These are phyloP conservation scores for Tuber borchii DNA, from an alignment of 495 filamentous ascomycete species.

Conservation along the genomic window DNA sequence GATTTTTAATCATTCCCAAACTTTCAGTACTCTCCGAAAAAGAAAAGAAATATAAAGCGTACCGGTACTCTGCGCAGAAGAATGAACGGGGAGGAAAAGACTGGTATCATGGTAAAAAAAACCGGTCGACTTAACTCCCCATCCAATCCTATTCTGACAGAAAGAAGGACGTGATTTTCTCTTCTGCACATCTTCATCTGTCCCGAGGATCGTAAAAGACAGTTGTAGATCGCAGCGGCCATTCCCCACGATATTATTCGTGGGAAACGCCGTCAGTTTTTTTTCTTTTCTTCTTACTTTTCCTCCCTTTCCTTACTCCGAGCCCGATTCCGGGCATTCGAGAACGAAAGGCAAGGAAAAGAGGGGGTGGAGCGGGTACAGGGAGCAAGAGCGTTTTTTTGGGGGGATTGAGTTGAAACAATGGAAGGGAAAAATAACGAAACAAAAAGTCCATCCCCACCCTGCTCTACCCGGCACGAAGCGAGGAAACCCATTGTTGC, in stretches of 20 bases:
- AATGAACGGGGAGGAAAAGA: conserved; percentile 21
- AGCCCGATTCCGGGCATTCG: neutral
- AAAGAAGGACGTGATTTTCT: neutral
- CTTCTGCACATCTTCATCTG: conserved; percentile 28
- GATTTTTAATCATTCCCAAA: conserved; percentile 5
- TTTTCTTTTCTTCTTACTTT: neutral
- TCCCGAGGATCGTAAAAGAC: conserved; percentile 37
- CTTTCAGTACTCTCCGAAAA: neutral
- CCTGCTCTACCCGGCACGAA: conserved; percentile 6
- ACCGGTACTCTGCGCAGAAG: conserved; percentile 8
- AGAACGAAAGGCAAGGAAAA: neutral
- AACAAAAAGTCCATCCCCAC: neutral
- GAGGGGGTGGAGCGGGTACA: neutral
- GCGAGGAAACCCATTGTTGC: conserved; percentile 8
- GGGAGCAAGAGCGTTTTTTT: neutral
- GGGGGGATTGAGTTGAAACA: neutral
- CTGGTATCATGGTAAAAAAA: conserved; percentile 4
- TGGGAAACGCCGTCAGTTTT: neutral
- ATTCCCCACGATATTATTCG: conserved; percentile 3
- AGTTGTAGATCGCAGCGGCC: conserved; percentile 31
- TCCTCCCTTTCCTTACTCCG: neutral
- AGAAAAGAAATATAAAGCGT: neutral
- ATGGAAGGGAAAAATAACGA: neutral
- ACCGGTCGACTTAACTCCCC: neutral
- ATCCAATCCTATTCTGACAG: neutral